Evolutionary conservation across 192 early-diverging fungal species (phyloP).

Genomic region (Kickxella alabastrina): DNA sequence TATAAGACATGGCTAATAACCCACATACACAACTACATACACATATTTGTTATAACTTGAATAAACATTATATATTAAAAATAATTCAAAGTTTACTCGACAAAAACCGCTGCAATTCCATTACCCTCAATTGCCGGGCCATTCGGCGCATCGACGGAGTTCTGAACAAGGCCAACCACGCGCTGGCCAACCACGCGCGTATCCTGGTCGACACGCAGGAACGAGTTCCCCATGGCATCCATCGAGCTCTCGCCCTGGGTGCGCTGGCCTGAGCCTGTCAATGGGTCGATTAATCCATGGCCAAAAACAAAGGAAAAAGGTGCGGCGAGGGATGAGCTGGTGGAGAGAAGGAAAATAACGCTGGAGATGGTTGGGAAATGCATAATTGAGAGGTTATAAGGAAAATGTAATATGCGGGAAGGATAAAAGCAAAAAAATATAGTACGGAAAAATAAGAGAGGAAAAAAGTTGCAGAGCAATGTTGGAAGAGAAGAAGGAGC

Average conservation of each 20-base stretch:
- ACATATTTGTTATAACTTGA: constrained; percentile 23
- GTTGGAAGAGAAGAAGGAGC: no score
- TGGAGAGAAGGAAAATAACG: not conserved
- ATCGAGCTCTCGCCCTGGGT: constrained; percentile 4
- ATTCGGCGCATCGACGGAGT: constrained; percentile 22
- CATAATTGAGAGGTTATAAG: not conserved
- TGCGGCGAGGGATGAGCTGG: constrained; percentile 3
- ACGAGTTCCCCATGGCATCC: constrained; percentile 34
- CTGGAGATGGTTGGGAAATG: not conserved
- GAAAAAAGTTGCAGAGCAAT: no score
- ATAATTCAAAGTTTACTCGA: constrained; percentile 1
- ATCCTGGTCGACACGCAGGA: constrained; percentile 36
- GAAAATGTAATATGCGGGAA: not conserved
- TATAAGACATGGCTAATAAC: no score
- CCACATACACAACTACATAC: no score
- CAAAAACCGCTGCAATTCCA: constrained; percentile 19
- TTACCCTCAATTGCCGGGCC: constrained; percentile 37
- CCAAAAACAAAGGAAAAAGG: constrained; percentile 20
- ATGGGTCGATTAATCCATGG: constrained; percentile 13
- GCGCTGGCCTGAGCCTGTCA: constrained; percentile 24
- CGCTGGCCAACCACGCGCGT: constrained; percentile 30
- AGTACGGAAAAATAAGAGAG: not conserved
- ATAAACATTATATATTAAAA: constrained; percentile 12
- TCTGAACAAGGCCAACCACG: constrained; percentile 22
- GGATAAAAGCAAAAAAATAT: not conserved